These are phyloP conservation scores for Bullera alba DNA, from an alignment of 768 basidiomycete genomes.

Conservation along the genomic window DNA sequence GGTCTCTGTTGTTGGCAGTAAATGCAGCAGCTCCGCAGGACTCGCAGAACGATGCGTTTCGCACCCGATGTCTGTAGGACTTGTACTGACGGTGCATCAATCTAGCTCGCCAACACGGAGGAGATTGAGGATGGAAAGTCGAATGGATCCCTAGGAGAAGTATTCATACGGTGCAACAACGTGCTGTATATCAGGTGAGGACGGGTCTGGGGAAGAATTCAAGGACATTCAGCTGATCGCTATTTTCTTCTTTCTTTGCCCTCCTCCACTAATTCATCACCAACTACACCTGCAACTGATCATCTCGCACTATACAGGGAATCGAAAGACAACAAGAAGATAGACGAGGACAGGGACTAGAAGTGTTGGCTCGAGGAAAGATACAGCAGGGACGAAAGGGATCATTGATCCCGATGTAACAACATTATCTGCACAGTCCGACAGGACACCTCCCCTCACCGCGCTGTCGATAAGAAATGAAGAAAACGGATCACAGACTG, in stretches of 20 bases:
- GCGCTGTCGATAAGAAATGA: too few relatives aligned
- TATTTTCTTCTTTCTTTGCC: not conserved
- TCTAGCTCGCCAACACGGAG: conserved; percentile 93
- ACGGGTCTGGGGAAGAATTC: not conserved
- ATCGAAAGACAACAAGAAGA: conserved; percentile 22
- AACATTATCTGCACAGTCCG: too few relatives aligned
- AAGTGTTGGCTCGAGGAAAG: too few relatives aligned
- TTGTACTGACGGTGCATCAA: not conserved
- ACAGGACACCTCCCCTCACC: too few relatives aligned
- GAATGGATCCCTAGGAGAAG: conserved; percentile 94
- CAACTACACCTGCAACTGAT: not conserved
- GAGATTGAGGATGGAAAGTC: conserved; percentile 95
- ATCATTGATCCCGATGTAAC: too few relatives aligned
- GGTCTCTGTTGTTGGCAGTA: not conserved
- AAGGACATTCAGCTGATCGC: not conserved
- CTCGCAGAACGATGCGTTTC: not conserved
- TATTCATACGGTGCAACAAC: conserved; percentile 94
- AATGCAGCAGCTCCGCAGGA: not conserved
- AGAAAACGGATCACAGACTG: too few relatives aligned
- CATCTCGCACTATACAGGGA: conserved; percentile 12
- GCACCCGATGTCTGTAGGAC: not conserved
- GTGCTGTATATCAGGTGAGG: conserved; percentile 69
- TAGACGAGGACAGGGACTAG: conserved; percentile 27
- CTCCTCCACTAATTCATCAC: not conserved
- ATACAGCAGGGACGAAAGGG: too few relatives aligned